phyloP scores from a whole-genome alignment of 257 asterid genomes.

The Solanum pinnatisectum region DNA sequence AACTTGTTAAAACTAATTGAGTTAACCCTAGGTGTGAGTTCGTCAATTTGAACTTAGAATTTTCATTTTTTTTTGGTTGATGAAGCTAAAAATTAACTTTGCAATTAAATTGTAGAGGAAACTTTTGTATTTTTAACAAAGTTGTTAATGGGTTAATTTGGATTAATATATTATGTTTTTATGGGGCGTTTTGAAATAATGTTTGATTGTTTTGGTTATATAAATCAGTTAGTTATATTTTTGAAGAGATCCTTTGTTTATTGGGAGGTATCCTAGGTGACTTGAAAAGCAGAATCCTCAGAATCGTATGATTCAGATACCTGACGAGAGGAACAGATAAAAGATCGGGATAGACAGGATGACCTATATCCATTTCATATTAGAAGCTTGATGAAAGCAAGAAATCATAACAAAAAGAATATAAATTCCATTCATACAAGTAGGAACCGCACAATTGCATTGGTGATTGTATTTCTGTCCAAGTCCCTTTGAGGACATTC shows the following conservation, averaged over 20 bases:
- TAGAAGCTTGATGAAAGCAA: neutral
- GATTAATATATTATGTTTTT: too few species aligned
- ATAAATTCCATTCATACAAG: too few species aligned
- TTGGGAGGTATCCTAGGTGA: neutral
- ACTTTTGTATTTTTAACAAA: too few species aligned
- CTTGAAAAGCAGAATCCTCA: neutral
- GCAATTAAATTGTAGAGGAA: neutral
- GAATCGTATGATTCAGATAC: too few species aligned
- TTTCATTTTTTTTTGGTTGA: neutral
- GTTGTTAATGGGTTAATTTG: too few species aligned
- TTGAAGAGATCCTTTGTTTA: neutral
- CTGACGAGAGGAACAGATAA: too few species aligned
- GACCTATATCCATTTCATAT: neutral
- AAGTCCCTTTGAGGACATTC: too few species aligned
- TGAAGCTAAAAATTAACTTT: neutral
- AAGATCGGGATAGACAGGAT: too few species aligned
- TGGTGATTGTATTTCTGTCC: too few species aligned
- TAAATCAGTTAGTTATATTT: neutral
- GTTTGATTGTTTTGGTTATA: neutral
- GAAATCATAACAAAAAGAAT: neutral
- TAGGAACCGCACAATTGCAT: too few species aligned
- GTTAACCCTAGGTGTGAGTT: neutral
- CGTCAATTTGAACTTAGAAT: neutral
- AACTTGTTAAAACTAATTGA: neutral
- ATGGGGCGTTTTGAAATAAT: too few species aligned